Evolutionary conservation across 495 filamentous ascomycete species (phyloP), one percentile per base, ranked within the genome.

Genomic region (Aspergillus bridgeri): DNA sequence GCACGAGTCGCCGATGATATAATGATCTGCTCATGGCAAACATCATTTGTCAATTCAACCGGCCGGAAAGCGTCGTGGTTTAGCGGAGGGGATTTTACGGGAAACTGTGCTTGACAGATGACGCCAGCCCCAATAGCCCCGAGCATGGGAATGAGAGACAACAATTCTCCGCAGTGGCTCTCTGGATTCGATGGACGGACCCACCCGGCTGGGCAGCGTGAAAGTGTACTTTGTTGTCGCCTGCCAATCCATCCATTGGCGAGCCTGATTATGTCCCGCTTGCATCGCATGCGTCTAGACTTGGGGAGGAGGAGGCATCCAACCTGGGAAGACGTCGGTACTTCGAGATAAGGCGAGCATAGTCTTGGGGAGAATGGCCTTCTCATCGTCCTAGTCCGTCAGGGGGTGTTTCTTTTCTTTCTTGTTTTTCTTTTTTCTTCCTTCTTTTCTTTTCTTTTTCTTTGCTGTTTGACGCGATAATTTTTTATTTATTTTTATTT

Each of bases 161-260:
- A 50, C 52, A 63, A 63, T 64, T 64, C 62, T 63, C 60, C 62
- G 60, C 52, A 38, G 53, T 53, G 48, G 46, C 49, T 50, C 49
- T 50, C 60, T 53, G 24, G 47, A 24, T 33, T 42, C 42, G 21
- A 54, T 43, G 42, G 27, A 29, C 33, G 19, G 56, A 52, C 48
- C 56, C 48, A 58, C 56, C 24, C 17, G 21, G 17, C 21, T 38
- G 20, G 19, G 43, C 29, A 43, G 51, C 11, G 33, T 21, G 7
- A 13, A 24, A 38, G 23, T 54, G 51, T 21, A 15, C 29, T 54
- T 44, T 44, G 38, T 22, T 25, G 51, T 54, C 22, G 27, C n/a
- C 23, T 27, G 50, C n/a, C 18, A 19, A 1, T 42, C 50, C 20
- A 42, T 33, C 20, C 29, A 52, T 42, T 17, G 20, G n/a, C 29